phyloP scores from a whole-genome alignment of 164 flowering plant species.

The Aristolochia fimbriata region DNA sequence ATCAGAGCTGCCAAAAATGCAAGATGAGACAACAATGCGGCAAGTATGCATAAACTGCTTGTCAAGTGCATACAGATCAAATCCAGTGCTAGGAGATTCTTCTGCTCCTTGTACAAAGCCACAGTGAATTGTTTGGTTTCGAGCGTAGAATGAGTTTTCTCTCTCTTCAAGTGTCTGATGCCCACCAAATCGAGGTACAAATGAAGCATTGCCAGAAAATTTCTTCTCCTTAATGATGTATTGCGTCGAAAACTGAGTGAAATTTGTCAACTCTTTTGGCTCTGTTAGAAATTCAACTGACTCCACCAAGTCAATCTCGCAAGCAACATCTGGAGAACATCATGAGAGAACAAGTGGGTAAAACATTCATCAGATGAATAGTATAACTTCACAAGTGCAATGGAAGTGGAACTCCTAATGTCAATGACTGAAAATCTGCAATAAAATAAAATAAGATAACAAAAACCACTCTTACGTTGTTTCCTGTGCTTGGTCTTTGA shows the following conservation, averaged over 20 bases:
- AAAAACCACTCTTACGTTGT: slow-evolving; percentile 26
- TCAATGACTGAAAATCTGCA: not conserved
- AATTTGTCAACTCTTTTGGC: slow-evolving; percentile 45
- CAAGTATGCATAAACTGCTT: slow-evolving; percentile 58
- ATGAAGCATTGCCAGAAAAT: slow-evolving; percentile 9
- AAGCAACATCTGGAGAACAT: slow-evolving; percentile 54
- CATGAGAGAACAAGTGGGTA: not conserved
- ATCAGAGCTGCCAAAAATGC: slow-evolving; percentile 96
- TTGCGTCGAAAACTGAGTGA: slow-evolving; percentile 42
- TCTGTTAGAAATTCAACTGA: slow-evolving; percentile 48
- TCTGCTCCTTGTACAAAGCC: slow-evolving; percentile 74
- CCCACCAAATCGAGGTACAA: slow-evolving; percentile 75
- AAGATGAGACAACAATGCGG: slow-evolving; percentile 71
- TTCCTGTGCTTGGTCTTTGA: slow-evolving; percentile 30
- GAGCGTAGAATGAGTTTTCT: slow-evolving; percentile 65
- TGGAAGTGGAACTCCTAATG: not conserved
- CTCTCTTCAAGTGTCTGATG: slow-evolving; percentile 84
- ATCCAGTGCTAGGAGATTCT: slow-evolving; percentile 60
- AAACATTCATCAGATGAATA: not conserved
- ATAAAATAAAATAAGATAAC: not conserved
- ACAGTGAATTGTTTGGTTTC: slow-evolving; percentile 76
- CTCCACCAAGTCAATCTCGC: slow-evolving; percentile 44
- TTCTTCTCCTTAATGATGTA: slow-evolving; percentile 50
- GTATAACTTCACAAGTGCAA: not conserved
- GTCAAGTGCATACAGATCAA: slow-evolving; percentile 64